Conservation (phyloP, 1,284 basidiomycete species). For the Papiliotrema flavescens region DNA sequence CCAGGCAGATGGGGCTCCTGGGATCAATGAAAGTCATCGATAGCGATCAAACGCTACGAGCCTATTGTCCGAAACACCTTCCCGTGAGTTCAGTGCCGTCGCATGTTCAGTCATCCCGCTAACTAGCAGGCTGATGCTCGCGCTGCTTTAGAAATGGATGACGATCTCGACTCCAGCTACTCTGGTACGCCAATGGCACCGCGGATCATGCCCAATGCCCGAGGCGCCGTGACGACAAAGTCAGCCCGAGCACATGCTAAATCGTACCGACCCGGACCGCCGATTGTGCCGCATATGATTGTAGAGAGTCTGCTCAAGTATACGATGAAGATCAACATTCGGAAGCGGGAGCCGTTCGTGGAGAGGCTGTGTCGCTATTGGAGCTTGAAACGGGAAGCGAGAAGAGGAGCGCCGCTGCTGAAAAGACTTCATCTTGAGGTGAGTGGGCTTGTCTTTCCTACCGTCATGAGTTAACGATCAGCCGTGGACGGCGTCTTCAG, state of each 20-base stretch:
- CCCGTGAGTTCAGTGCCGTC: slow-evolving; percentile 59
- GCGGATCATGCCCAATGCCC: not conserved
- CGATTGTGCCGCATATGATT: slow-evolving; percentile 55
- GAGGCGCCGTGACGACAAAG: slow-evolving; percentile 46
- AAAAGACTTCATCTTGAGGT: slow-evolving; percentile 89
- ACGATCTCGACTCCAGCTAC: slow-evolving; percentile 16
- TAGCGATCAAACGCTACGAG: slow-evolving; percentile 56
- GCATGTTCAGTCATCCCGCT: slow-evolving; percentile 21
- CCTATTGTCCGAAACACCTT: slow-evolving; percentile 83
- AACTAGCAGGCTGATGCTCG: slow-evolving; percentile 15
- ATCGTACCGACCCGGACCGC: slow-evolving; percentile 54
- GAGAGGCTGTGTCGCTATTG: slow-evolving; percentile 84
- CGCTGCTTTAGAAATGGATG: slow-evolving; percentile 12
- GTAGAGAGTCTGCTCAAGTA: slow-evolving; percentile 72
- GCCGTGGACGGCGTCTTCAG: slow-evolving; percentile 86
- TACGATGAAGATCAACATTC: slow-evolving; percentile 65
- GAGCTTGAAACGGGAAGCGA: slow-evolving; percentile 91
- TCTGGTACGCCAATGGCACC: slow-evolving; percentile 2
- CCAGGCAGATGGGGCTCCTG: slow-evolving; percentile 74
- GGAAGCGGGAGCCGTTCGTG: slow-evolving; percentile 75
- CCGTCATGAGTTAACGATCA: slow-evolving; percentile 19
- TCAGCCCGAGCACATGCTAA: slow-evolving; percentile 56
- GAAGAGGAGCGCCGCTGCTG: slow-evolving; percentile 87
- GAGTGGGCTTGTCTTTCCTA: slow-evolving; percentile 9
- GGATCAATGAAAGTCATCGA: slow-evolving; percentile 78